These are phyloP conservation scores for Trichosporon inkin DNA, from an alignment of 1,284 basidiomycete species.

Conservation along the genomic window DNA sequence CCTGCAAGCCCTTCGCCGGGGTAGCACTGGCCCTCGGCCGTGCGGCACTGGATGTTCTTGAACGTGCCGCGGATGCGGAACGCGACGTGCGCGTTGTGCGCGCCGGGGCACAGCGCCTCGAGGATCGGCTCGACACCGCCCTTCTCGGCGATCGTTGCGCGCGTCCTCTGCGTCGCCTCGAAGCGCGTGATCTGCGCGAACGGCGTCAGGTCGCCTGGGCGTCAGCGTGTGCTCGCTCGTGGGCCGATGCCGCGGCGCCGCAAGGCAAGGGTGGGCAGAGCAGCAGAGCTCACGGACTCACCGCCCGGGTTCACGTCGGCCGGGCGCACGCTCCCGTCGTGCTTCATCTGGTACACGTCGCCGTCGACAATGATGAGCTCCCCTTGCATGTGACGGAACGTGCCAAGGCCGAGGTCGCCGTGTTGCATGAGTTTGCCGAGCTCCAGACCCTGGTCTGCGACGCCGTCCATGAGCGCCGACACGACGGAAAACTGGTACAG, in stretches of 20 bases:
- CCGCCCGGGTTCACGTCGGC: background rate
- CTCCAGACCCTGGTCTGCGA: slow-evolving; percentile 13
- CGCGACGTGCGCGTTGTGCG: slow-evolving; percentile 17
- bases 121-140: slow-evolving; percentile 13
- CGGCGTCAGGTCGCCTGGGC: slow-evolving; percentile 14
- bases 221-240: background rate
- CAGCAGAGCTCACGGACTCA: background rate
- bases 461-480: slow-evolving; percentile 17
- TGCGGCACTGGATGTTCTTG: slow-evolving; percentile 15
- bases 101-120: slow-evolving; percentile 6
- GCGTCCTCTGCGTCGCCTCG: background rate
- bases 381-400: slow-evolving; percentile 15
- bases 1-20: slow-evolving; percentile 14
- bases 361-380: slow-evolving; percentile 21
- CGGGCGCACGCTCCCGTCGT: slow-evolving; percentile 16
- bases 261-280: too few relatives aligned
- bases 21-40: slow-evolving; percentile 19
- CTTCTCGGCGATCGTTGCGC: slow-evolving; percentile 5
- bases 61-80: slow-evolving; percentile 21
- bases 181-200: slow-evolving; percentile 20
- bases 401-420: slow-evolving; percentile 22
- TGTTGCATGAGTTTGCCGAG: slow-evolving; percentile 10
- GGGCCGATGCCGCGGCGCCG: too few relatives aligned
- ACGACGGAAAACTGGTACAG: slow-evolving; percentile 21
- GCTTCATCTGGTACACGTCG: slow-evolving; percentile 17